phyloP scores from a whole-genome alignment of 176 grass and related monocot species.

The Leersia perrieri region DNA sequence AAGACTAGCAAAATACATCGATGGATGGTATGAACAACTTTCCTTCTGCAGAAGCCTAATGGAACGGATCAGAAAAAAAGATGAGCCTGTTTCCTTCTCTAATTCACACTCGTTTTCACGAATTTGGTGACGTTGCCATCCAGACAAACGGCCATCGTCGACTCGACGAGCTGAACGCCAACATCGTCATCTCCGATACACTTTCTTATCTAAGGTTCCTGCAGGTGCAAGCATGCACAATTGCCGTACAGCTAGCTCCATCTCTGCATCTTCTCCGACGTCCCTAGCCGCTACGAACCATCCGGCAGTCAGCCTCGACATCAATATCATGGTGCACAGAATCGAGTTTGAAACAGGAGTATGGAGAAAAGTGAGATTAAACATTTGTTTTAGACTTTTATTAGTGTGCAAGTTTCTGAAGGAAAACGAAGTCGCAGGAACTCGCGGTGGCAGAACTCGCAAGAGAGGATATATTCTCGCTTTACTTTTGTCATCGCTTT shows the following conservation, averaged over 20 bases:
- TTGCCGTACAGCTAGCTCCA: background rate
- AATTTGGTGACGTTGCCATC: background rate
- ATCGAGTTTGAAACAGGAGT: background rate
- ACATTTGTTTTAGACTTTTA: background rate
- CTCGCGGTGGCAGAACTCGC: conserved; percentile 3
- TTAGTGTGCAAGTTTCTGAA: background rate
- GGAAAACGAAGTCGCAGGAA: conserved; percentile 10
- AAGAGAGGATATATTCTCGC: conserved; percentile 31
- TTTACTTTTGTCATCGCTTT: conserved; percentile 7
- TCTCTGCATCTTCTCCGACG: background rate
- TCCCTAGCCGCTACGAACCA: background rate
- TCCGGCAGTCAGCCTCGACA: background rate
- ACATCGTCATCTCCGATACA: background rate
- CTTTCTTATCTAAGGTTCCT: background rate
- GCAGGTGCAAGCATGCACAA: background rate
- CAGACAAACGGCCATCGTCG: background rate
- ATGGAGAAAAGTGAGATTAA: background rate
- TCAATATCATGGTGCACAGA: background rate
- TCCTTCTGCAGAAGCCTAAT: background rate
- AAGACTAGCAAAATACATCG: background rate
- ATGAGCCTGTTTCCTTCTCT: background rate
- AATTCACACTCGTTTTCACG: conserved; percentile 11
- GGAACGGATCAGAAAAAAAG: background rate
- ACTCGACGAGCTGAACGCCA: background rate
- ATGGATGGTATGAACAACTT: background rate